Evolutionary conservation across 2,329 filamentous ascomycete genomes (phyloP).

Genomic region (Diaporthe velutina): DNA sequence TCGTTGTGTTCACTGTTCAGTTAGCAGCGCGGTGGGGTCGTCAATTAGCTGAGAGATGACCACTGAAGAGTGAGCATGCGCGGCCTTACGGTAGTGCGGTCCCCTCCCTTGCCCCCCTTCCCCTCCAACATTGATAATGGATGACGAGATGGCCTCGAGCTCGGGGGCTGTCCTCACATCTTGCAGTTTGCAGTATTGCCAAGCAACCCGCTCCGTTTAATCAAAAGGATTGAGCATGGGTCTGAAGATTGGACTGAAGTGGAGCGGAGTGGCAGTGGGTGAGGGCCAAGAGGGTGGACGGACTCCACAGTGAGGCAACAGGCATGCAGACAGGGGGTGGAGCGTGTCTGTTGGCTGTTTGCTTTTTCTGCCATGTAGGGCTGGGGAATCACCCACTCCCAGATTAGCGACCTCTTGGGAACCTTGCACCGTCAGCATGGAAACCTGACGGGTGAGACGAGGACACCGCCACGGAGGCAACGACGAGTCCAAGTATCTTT

Average conservation of each 20-base stretch:
- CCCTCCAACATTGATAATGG: neutral
- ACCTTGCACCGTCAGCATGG: slow-evolving; percentile 24
- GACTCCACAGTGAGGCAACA: slow-evolving; percentile 22
- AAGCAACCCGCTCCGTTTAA: slow-evolving; percentile 30
- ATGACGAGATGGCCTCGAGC: slow-evolving; percentile 6
- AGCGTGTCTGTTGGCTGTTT: slow-evolving; percentile 27
- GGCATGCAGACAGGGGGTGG: slow-evolving; percentile 26
- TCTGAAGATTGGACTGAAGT: slow-evolving; percentile 25
- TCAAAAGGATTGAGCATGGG: slow-evolving; percentile 32
- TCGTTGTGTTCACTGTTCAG: neutral
- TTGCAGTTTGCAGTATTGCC: slow-evolving; percentile 1
- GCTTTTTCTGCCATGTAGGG: slow-evolving; percentile 33
- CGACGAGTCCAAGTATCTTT: neutral
- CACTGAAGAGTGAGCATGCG: slow-evolving; percentile 4
- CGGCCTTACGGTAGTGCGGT: neutral
- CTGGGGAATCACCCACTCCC: slow-evolving; percentile 29
- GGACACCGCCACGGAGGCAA: slow-evolving; percentile 23
- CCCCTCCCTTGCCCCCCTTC: neutral
- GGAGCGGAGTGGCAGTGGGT: slow-evolving; percentile 17
- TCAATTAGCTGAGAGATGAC: neutral
- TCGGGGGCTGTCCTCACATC: slow-evolving; percentile 12
- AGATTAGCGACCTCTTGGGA: slow-evolving; percentile 33
- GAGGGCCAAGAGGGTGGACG: slow-evolving; percentile 26
- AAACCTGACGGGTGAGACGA: slow-evolving; percentile 13
- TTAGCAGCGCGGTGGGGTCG: neutral